These are phyloP conservation scores for Oehlia diaphana DNA, from an alignment of 192 early-diverging fungal species.

Conservation along the genomic window DNA sequence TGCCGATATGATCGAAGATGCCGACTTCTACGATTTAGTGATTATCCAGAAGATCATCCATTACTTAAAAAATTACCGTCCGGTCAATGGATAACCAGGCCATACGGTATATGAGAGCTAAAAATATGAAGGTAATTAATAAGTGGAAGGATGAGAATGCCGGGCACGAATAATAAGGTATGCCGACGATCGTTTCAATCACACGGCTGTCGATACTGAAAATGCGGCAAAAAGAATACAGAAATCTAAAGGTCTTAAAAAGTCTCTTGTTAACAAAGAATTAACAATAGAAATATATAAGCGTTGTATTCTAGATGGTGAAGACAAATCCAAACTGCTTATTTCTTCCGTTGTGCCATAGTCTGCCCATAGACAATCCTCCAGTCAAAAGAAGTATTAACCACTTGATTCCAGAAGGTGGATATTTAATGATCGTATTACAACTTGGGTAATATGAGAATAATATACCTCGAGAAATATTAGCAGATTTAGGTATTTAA, in stretches of 20 bases:
- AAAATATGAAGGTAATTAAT: neutral
- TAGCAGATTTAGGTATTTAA: too few species aligned
- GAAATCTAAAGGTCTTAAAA: too few species aligned
- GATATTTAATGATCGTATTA: constrained; percentile 7
- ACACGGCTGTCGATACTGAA: too few species aligned
- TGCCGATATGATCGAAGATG: neutral
- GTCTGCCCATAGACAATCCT: too few species aligned
- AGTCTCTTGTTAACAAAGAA: too few species aligned
- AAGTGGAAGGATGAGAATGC: neutral
- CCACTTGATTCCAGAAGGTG: constrained; percentile 12
- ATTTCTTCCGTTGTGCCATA: too few species aligned
- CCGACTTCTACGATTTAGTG: constrained; percentile 1
- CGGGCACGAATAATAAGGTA: neutral
- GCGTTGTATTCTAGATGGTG: too few species aligned
- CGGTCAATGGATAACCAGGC: too few species aligned
- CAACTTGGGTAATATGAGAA: neutral
- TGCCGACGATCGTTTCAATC: neutral
- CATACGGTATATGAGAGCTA: neutral
- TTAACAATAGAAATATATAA: too few species aligned
- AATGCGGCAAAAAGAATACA: too few species aligned
- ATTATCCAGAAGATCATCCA: neutral
- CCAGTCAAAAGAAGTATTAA: neutral
- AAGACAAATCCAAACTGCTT: too few species aligned
- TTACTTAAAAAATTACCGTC: neutral
- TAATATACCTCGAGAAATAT: too few species aligned